A percentile compares a stretch with the other conserved stretches of the same genome.
Evolutionary conservation across 2,329 filamentous ascomycete genomes (phyloP).

Genomic region (Colletotrichum spaethianum): DNA sequence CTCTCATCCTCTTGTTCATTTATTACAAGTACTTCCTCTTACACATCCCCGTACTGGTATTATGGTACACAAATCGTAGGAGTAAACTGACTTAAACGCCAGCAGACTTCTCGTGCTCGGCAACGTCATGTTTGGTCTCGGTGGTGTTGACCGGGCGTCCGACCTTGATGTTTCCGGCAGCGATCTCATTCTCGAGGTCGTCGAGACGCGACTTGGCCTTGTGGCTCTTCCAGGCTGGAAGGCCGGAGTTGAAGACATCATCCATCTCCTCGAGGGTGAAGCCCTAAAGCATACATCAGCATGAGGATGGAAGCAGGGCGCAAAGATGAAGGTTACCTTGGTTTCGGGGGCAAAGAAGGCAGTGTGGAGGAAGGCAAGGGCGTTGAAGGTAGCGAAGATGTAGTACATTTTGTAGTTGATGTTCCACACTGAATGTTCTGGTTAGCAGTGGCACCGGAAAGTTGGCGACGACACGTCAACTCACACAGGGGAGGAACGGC

Average conservation of each 20-base stretch:
- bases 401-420: constrained; percentile 79
- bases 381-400: constrained; percentile 82
- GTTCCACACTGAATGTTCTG: constrained; percentile 51
- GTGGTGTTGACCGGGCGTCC: neutral
- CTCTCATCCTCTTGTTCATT: neutral
- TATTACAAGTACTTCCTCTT: neutral
- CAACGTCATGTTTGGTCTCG: neutral
- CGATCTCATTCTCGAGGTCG: constrained; percentile 62
- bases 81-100: neutral
- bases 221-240: constrained; percentile 70
- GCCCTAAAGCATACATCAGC: constrained; percentile 52
- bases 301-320: neutral
- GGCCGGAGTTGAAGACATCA: constrained; percentile 75
- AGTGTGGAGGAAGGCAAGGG: constrained; percentile 77
- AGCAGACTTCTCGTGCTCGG: constrained; percentile 31
- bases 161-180: constrained; percentile 60
- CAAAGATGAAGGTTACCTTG: constrained; percentile 49
- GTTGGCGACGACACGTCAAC: neutral
- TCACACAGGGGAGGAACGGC: constrained; percentile 61
- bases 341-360: constrained; percentile 76
- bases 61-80: neutral
- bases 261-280: constrained; percentile 85
- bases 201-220: constrained; percentile 62
- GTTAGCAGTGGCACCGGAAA: neutral
- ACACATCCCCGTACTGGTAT: neutral